Evolutionary conservation across 768 basidiomycete species (phyloP), one percentile per base, ranked within the genome.

Genomic region (Macrolepiota fuliginosa): DNA sequence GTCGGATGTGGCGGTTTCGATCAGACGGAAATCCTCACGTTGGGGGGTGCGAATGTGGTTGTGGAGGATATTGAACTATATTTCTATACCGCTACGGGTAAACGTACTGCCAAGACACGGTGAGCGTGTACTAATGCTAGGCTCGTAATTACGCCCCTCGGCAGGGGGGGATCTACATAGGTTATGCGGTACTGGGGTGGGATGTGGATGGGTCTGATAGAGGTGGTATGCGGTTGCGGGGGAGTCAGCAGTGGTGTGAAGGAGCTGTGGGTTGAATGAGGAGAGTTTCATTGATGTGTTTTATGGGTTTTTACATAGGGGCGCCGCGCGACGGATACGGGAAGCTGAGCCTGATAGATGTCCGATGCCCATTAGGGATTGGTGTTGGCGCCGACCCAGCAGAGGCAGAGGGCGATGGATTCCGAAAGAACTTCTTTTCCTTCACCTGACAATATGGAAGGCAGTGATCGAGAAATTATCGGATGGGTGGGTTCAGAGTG

Each of bases 281-380:
- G 70, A 74, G 61, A 76, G 86, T 59, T 81, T 97, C 50, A 87
- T 92, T 72, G 85, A 84, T 68, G 72, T 81, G 13, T 91, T 91
- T 66, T 94, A 83, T 77, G 82, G 88, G 35, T 98, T 98, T 69
- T 80, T 97, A 66, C 89, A 92, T 71, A 81, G 91, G 91, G 9
- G 87, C 90, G 49, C 63, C 64, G 64, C 7, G 37, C 37, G 15
- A 15, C 7, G 15, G 37, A 15, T 39, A 39, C 6, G 7, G 37
- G 37, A 39, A 7, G 46, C 11, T 17, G 22, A 3, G 4, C 10
- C 1, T 19, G 47, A 49, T 7, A 10, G 10, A 49, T 11, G 22
- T 49, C 2, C 12, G 13, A 25, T 3, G 4, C 22, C 12, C 25
- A 10, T 15, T 13, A 10, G 4, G 40, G 13, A 42, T n/a, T 10